Evolutionary conservation across 2,329 filamentous ascomycete species (phyloP), one percentile per base, ranked within the genome.

Genomic region (Nemania serpens): DNA sequence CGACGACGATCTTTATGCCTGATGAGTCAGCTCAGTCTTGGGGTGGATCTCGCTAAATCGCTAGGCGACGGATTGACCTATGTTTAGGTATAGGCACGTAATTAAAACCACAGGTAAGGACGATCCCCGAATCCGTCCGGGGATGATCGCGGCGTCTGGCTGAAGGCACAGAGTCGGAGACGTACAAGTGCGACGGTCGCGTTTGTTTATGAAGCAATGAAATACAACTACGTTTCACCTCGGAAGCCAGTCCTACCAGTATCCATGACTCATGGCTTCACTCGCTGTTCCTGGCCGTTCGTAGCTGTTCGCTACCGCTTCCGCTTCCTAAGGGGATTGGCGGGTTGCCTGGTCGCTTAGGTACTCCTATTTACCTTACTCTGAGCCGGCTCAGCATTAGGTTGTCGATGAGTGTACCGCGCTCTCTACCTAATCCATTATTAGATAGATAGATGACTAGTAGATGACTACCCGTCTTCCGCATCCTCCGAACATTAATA

Each of bases 201-300:
- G 55, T 62, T 62, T 61, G 55, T 50, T 59, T 39, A 51, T 12
- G 6, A 20, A 33, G 42, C 11, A 58, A 36, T 48, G n/a, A 7
- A 29, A 29, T 29, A 52, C 37, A 25, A 33, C 25, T 9, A 37
- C 12, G 59, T 58, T 54, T 53, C 59, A 61, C 37, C 36, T 58
- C 13, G 41, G 33, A 22, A 34, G 34, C 9, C 11, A 20, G 58
- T 51, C 47, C 11, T 48, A 48, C 49, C 37, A 49, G 9, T 7
- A n/a, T 3, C 15, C 25, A 39, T 48, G 48, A 39, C 55, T 53
- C 25, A 37, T 22, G n/a, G 17, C n/a, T 48, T 41, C 12, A 13
- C 20, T 13, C 13, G 25, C 17, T 29, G 25, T 29, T 29, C 4
- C 25, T n/a, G n/a, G n/a, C n/a, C n/a, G n/a, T n/a, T n/a, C n/a